Percentiles rank a stretch among this genome's conserved stretches.
phyloP scores from a whole-genome alignment of 148 eudicot species.

The Mesembryanthemum crystallinum region DNA sequence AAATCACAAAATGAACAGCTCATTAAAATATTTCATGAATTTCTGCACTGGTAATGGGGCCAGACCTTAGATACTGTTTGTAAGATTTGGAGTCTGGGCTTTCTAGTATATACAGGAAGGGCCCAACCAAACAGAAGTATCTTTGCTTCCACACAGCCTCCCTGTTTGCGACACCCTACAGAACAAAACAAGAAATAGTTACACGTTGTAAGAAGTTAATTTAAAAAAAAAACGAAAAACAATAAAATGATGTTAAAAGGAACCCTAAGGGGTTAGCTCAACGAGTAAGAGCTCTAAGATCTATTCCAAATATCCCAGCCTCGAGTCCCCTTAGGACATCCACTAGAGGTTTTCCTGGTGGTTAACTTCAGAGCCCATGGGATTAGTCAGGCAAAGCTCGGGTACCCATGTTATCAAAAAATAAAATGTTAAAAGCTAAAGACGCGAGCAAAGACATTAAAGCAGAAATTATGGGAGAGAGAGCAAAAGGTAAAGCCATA shows the following conservation, averaged over 20 bases:
- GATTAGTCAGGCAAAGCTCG: no score
- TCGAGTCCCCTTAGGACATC: no score
- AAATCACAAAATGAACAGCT: neutral
- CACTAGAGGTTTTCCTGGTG: no score
- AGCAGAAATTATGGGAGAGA: conserved; percentile 5
- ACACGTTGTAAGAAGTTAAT: no score
- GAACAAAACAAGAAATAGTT: conserved; percentile 16
- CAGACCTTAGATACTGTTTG: conserved; percentile 77
- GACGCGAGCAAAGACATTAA: neutral
- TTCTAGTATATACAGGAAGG: conserved; percentile 77
- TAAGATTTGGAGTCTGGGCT: conserved; percentile 72
- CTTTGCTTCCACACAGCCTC: conserved; percentile 94
- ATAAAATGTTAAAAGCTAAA: no score
- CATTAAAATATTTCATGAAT: neutral
- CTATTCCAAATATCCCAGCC: no score
- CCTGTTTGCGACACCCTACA: conserved; percentile 88
- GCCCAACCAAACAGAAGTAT: conserved; percentile 87
- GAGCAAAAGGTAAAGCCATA: conserved; percentile 1
- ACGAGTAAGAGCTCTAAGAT: no score
- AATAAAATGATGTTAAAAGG: no score
- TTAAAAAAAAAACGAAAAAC: no score
- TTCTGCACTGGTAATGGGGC: neutral
- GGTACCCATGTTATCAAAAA: no score
- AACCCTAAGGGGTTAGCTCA: no score
- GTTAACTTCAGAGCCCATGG: no score